Conservation (phyloP, 306 rosid species). For the Prunus mira region DNA sequence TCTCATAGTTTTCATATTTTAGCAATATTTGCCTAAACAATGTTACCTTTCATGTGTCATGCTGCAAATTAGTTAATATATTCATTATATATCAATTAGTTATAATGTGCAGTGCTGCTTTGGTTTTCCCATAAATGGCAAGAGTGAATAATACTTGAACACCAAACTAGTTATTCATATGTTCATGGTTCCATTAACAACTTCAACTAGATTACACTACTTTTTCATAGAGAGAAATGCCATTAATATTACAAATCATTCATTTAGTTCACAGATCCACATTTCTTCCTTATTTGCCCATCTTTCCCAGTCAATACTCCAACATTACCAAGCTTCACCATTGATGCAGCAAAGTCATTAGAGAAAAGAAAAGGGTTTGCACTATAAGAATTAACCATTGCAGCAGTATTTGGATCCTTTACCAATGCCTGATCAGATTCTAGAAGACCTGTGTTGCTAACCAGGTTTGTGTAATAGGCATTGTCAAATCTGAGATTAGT, state of each 20-base stretch:
- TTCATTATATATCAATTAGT: background rate
- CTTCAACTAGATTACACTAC: background rate
- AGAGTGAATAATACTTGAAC: background rate
- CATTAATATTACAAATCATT: background rate
- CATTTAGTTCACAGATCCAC: conserved; percentile 48
- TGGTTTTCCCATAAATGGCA: background rate
- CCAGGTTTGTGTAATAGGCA: conserved; percentile 38
- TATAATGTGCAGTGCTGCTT: background rate
- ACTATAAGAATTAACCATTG: conserved; percentile 43
- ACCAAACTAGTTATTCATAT: background rate
- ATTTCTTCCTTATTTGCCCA: conserved; percentile 55
- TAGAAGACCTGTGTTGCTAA: conserved; percentile 41
- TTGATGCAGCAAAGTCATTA: conserved; percentile 56
- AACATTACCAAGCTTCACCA: conserved; percentile 52
- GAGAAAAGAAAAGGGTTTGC: conserved; percentile 31
- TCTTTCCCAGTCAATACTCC: conserved; percentile 50
- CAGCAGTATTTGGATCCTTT: conserved; percentile 34
- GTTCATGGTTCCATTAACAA: conserved; percentile 10
- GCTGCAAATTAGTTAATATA: too few relatives aligned
- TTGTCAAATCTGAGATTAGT: conserved; percentile 44
- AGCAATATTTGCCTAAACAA: background rate
- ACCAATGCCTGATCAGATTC: conserved; percentile 57
- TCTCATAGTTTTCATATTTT: too few relatives aligned
- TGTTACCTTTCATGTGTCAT: background rate
- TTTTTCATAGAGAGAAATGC: background rate